These are phyloP conservation scores for Leptomonas pyrrhocoris DNA, from an alignment of 208 protist species.

Conservation along the genomic window DNA sequence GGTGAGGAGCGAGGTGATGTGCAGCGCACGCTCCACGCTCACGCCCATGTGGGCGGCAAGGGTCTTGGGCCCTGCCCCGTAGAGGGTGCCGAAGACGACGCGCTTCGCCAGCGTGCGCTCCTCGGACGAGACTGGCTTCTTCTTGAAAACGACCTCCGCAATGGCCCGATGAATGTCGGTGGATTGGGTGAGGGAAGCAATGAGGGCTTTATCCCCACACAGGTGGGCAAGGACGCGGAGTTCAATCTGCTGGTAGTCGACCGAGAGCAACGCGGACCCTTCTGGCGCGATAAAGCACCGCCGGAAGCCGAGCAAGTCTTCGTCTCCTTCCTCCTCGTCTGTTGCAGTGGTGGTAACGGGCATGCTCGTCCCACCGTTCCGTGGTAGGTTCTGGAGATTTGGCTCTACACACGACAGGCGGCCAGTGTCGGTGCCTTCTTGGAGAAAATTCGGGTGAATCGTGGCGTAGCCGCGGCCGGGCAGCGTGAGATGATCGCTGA, in stretches of 20 bases:
- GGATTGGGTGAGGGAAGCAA: conserved; percentile 63
- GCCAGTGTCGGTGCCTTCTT: conserved; percentile 90
- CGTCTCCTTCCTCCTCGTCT: conserved; percentile 19
- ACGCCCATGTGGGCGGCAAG: conserved; percentile 77
- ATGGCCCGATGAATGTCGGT: conserved; percentile 83
- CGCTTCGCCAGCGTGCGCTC: conserved; percentile 83
- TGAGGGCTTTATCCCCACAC: conserved; percentile 64
- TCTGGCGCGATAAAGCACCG: conserved; percentile 76
- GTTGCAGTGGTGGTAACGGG: not conserved
- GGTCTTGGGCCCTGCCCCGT: conserved; percentile 77
- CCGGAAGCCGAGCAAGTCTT: conserved; percentile 66
- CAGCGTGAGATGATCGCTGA: conserved; percentile 18
- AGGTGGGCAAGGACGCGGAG: conserved; percentile 91
- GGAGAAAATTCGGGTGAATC: conserved; percentile 84
- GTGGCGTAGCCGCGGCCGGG: conserved; percentile 33
- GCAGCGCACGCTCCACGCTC: conserved; percentile 61
- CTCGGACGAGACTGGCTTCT: conserved; percentile 61
- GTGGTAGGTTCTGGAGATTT: conserved; percentile 90
- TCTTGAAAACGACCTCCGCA: conserved; percentile 79
- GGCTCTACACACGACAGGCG: conserved; percentile 89
- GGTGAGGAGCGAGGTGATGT: conserved; percentile 59
- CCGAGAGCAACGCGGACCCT: conserved; percentile 64
- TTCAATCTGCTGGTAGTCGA: conserved; percentile 94
- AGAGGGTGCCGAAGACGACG: conserved; percentile 89
- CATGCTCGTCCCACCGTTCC: conserved; percentile 26